Conservation (phyloP, 352 stramenopile genomes). For the Pythium apleroticum region DNA sequence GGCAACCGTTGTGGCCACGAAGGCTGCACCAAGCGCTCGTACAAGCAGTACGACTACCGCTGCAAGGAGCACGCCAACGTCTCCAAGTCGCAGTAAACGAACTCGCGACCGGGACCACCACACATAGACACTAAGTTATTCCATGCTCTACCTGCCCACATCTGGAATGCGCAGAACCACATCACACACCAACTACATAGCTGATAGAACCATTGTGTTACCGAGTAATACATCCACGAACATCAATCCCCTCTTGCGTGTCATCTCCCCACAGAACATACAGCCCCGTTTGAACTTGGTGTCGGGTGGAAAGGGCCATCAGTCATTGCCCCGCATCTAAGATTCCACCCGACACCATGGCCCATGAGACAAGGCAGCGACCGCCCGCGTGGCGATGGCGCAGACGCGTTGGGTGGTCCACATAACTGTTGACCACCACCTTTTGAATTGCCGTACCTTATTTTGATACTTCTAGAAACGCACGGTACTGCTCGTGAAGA, state of each 20-base stretch:
- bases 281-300: too few species aligned
- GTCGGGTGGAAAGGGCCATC: too few species aligned
- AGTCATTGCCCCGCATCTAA: too few species aligned
- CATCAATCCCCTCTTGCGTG: neutral
- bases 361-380: conserved; percentile 14
- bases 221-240: neutral
- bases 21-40: conserved; percentile 30
- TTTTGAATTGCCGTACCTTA: too few species aligned
- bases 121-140: conserved; percentile 29
- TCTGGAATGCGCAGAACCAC: conserved; percentile 16
- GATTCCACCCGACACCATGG: too few species aligned
- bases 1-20: conserved; percentile 30
- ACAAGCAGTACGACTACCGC: conserved; percentile 25
- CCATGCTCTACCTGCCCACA: neutral
- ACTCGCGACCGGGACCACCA: neutral
- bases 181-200: too few species aligned
- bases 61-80: conserved; percentile 20
- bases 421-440: neutral
- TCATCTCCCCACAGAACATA: neutral
- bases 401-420: neutral
- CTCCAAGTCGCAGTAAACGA: neutral
- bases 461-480: too few species aligned
- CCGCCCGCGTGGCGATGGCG: neutral
- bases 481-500: neutral
- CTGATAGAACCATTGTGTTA: conserved; percentile 9